These are phyloP conservation scores for Cercospora brassicicola DNA, from an alignment of 2,329 filamentous ascomycete genomes.

Conservation along the genomic window DNA sequence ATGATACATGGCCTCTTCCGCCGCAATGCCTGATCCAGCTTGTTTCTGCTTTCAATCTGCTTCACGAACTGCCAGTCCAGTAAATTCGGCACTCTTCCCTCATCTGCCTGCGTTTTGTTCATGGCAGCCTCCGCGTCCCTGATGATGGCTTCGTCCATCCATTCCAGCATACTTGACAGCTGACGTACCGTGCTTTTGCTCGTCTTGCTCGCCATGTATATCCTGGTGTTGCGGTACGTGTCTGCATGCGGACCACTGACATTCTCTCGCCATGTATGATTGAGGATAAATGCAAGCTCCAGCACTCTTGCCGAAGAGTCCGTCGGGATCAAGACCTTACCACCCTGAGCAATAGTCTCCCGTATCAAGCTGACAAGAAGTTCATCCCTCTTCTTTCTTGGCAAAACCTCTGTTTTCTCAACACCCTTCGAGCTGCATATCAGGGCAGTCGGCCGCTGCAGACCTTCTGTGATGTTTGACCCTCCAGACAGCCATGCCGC, in stretches of 20 bases:
- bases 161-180: constrained; percentile 93
- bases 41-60: constrained; percentile 76
- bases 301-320: constrained; percentile 94
- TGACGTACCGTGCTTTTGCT: constrained; percentile 87
- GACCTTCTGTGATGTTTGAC: constrained; percentile 86
- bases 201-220: constrained; percentile 84
- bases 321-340: constrained; percentile 88
- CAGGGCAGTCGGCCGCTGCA: constrained; percentile 88
- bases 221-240: constrained; percentile 53
- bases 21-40: constrained; percentile 69
- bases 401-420: constrained; percentile 62
- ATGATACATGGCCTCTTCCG: constrained; percentile 67
- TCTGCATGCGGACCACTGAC: constrained; percentile 39
- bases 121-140: constrained; percentile 62
- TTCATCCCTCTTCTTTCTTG: constrained; percentile 79
- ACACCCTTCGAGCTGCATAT: constrained; percentile 87
- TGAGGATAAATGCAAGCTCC: constrained; percentile 86
- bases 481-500: constrained; percentile 91
- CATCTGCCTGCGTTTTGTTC: constrained; percentile 41
- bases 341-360: constrained; percentile 76
- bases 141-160: constrained; percentile 97
- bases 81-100: constrained; percentile 61
- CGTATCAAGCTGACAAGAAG: constrained; percentile 77
- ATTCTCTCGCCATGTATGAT: constrained; percentile 78
- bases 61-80: constrained; percentile 89